Evolutionary conservation across 2,329 filamentous ascomycete species (phyloP).

Genomic region (Aspergillus tanneri): DNA sequence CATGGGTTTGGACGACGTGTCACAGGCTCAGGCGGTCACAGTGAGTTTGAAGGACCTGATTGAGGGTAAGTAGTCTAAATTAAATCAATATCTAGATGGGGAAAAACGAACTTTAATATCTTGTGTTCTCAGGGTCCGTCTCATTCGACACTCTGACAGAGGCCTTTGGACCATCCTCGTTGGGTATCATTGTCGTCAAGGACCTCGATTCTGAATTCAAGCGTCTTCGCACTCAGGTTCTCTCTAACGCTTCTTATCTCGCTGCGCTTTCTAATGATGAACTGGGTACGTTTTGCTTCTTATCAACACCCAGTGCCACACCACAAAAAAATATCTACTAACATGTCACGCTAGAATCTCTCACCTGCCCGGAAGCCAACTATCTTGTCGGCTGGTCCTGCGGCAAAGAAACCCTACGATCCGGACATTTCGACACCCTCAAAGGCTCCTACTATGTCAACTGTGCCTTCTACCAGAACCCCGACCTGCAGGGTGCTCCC

Average conservation of each 20-base stretch:
- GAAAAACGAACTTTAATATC: background rate
- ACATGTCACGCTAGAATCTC: constrained; percentile 48
- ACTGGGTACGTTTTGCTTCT: constrained; percentile 56
- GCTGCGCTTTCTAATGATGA: constrained; percentile 72
- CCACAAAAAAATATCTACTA: background rate
- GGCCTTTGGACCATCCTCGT: constrained; percentile 85
- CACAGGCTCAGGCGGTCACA: constrained; percentile 44
- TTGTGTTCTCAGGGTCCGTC: constrained; percentile 33
- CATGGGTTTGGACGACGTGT: constrained; percentile 22
- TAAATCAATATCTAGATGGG: background rate
- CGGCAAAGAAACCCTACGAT: constrained; percentile 62
- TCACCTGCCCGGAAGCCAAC: constrained; percentile 50
- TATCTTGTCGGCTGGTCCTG: constrained; percentile 65
- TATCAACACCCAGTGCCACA: background rate
- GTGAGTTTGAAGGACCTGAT: constrained; percentile 51
- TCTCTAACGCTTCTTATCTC: constrained; percentile 87
- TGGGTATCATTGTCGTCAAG: constrained; percentile 92
- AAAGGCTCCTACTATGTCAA: constrained; percentile 67
- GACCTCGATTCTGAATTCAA: constrained; percentile 73
- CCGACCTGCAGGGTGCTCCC: constrained; percentile 37
- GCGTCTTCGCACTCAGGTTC: constrained; percentile 67
- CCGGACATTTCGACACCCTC: constrained; percentile 60
- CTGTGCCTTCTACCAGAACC: constrained; percentile 54
- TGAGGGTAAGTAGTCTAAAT: constrained; percentile 38
- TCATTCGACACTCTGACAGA: constrained; percentile 50